A percentile compares a stretch with the other conserved stretches of the same genome.
phyloP scores from a whole-genome alignment of 2,329 filamentous ascomycete species.

The Diaporthe ampelina region DNA sequence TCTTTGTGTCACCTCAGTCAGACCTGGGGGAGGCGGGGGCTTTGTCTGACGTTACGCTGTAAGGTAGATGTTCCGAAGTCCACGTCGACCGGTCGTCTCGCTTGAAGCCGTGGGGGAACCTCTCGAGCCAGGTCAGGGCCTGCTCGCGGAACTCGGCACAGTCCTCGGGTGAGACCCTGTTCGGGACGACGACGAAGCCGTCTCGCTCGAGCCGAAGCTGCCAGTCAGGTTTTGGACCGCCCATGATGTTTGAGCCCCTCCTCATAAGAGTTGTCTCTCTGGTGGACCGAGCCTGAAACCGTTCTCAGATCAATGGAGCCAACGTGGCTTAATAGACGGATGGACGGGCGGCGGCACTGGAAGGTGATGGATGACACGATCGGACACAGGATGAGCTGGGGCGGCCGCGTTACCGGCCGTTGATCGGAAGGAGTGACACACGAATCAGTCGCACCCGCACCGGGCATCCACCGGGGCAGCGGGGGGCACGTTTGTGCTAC shows the following conservation, averaged over 20 bases:
- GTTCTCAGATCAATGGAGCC: not conserved
- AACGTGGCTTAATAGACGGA: not conserved
- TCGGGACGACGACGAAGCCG: constrained; percentile 35
- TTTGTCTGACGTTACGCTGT: constrained; percentile 32
- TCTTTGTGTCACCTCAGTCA: no score
- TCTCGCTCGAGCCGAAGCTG: constrained; percentile 31
- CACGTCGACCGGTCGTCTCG: constrained; percentile 36
- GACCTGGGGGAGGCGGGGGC: no score
- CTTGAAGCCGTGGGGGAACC: constrained; percentile 37
- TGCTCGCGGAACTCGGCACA: constrained; percentile 37
- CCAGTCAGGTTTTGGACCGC: constrained; percentile 23
- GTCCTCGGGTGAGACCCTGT: constrained; percentile 14
- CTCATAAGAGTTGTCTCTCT: not conserved
- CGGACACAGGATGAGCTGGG: not conserved
- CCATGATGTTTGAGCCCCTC: constrained; percentile 7
- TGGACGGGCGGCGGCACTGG: no score
- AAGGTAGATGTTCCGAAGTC: constrained; percentile 33
- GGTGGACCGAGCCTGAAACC: not conserved
- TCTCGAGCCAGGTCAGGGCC: constrained; percentile 37
- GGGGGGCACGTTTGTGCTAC: not conserved
- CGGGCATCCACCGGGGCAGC: constrained; percentile 1
- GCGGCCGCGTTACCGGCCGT: constrained; percentile 2
- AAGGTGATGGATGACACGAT: not conserved
- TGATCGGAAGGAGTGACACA: constrained; percentile 11
- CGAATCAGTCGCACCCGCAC: not conserved